Percentiles rank a stretch among this genome's conserved stretches.
Conservation (phyloP, 1,284 basidiomycete genomes). For the Cutaneotrichosporon sp. region DNA sequence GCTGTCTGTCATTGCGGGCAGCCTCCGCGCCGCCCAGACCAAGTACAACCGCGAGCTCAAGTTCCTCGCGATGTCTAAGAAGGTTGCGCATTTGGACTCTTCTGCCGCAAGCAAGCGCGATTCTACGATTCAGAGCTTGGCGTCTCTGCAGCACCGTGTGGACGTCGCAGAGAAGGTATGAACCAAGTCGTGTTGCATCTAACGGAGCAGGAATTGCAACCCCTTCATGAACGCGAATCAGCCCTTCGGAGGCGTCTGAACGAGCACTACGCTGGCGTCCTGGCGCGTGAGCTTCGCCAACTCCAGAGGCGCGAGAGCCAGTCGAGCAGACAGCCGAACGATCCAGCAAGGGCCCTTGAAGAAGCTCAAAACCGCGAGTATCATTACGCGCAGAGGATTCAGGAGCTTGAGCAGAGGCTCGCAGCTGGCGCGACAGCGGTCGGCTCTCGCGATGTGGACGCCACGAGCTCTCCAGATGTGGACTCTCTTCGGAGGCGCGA, state of each 20-base stretch:
- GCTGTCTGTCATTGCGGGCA: constrained; percentile 42
- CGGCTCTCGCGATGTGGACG: neutral
- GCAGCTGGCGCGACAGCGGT: neutral
- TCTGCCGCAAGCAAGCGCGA: constrained; percentile 47
- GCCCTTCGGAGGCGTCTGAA: constrained; percentile 45
- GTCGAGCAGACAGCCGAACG: neutral
- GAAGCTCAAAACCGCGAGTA: constrained; percentile 10
- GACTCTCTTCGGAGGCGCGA: constrained; percentile 1
- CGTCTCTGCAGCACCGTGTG: constrained; percentile 51
- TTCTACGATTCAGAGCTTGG: constrained; percentile 52
- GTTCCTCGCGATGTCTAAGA: constrained; percentile 52
- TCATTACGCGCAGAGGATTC: constrained; percentile 3
- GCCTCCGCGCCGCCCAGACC: constrained; percentile 45
- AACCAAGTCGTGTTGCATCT: constrained; percentile 1
- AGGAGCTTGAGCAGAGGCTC: constrained; percentile 3
- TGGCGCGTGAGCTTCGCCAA: constrained; percentile 54
- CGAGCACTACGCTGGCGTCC: constrained; percentile 53
- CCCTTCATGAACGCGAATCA: constrained; percentile 48
- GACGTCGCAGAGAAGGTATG: constrained; percentile 52
- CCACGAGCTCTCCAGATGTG: neutral
- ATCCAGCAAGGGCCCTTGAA: neutral
- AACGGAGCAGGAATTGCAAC: constrained; percentile 46
- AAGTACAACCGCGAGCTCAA: constrained; percentile 53
- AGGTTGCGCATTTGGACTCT: constrained; percentile 51
- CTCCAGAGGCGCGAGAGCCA: constrained; percentile 31